phyloP scores from a whole-genome alignment of 2,329 filamentous ascomycete species.

The Verticillium tricorpus region DNA sequence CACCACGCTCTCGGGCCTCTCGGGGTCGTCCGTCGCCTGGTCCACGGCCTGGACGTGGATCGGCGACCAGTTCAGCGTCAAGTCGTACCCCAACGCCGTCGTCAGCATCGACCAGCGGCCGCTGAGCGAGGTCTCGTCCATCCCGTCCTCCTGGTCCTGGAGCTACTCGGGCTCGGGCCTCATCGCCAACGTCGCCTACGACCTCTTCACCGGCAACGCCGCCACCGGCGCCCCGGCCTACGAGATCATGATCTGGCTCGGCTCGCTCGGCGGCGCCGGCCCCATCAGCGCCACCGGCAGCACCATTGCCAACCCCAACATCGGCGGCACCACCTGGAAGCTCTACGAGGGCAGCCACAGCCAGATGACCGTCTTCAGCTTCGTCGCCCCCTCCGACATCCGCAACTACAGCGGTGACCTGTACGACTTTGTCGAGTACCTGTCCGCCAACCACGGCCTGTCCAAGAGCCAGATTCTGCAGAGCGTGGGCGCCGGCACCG shows the following conservation, averaged over 20 bases:
- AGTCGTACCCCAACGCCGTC: constrained; percentile 36
- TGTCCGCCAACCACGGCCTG: constrained; percentile 43
- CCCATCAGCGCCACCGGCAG: constrained; percentile 47
- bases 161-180: constrained; percentile 26
- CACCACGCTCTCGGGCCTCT: constrained; percentile 29
- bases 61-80: constrained; percentile 31
- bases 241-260: constrained; percentile 65
- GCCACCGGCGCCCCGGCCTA: constrained; percentile 41
- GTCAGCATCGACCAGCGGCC: constrained; percentile 19
- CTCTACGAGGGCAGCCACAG: constrained; percentile 59
- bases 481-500: constrained; percentile 49
- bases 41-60: constrained; percentile 35
- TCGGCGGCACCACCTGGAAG: constrained; percentile 51
- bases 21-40: constrained; percentile 29
- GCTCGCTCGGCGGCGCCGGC: constrained; percentile 51
- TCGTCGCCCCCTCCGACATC: constrained; percentile 33
- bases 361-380: constrained; percentile 56
- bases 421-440: constrained; percentile 52
- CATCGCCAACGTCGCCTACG: constrained; percentile 55
- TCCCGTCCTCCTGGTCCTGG: constrained; percentile 28
- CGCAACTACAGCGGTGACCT: constrained; percentile 53
- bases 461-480: constrained; percentile 25
- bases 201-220: constrained; percentile 51
- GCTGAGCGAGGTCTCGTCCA: constrained; percentile 24
- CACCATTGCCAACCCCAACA: constrained; percentile 46